Base-by-base conservation (phyloP, 2,329 filamentous ascomycete species). In the Berkeleyomyces rouxiae region DNA sequence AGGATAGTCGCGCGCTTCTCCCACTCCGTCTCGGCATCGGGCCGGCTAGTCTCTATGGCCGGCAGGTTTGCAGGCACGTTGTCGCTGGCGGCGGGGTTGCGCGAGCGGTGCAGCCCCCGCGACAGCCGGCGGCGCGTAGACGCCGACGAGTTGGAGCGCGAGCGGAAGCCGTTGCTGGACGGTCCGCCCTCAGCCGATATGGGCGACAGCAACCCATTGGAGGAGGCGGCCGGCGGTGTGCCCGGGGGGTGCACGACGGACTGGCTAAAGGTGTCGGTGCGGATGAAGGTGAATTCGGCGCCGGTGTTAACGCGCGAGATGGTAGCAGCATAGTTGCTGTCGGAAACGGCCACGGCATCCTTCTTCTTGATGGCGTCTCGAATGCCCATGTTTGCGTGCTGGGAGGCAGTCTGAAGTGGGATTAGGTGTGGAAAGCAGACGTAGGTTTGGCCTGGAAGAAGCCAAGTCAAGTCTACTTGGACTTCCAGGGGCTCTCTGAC, bases 1-100 rank as follows among this genome's bases (percentile, higher is more conserved):
- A 97, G 77, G 65, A 95, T 82, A n/a, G 91, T 96, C 37, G 93
- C 93, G 65, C 92, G 81, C 76, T 88, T 86, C 78, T 97, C 93
- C 93, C 93, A 99, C 74, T 87, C 81, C 64, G 83, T 82, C 76
- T 95, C 87, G 65, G 72, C 72, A 66, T 71, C 71, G 67, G 74
- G 71, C 70, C 70, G 59, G 9, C 11, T 43, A n/a, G 49, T 59
- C 58, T 78, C 75, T 63, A 96, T 89, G 66, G 85, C 85, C 31
- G 91, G 91, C 61, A 97, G 79, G 74, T 95, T 81, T 61, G 80
- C 74, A 1, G 93, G 92, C 44, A 97, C 81, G 72, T 88, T 86
- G 33, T 84, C 81, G 65, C 89, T 90, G 66, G 79, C 82, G 65
- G 76, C 77, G 53, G 75, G 80, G 70, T 70, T 75, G 70, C 74